A percentile compares a stretch with the other conserved stretches of the same genome.
These are phyloP conservation scores for Penicillium parvum DNA, from an alignment of 495 filamentous ascomycete species.

Conservation along the genomic window DNA sequence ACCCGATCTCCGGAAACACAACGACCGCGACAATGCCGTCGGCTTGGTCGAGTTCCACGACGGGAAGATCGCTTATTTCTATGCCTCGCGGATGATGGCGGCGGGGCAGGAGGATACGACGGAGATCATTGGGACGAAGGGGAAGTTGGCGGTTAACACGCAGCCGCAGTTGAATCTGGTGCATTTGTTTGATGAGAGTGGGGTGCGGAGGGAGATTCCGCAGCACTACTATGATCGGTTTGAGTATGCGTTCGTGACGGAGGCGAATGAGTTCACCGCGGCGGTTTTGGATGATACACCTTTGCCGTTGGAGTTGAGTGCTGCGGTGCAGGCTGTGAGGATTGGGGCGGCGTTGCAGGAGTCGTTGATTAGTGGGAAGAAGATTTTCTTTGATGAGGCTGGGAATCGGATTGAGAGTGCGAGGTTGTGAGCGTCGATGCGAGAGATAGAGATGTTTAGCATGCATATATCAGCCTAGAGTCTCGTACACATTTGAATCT, in stretches of 20 bases:
- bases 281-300: conserved; percentile 46
- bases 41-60: conserved; percentile 58
- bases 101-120: conserved; percentile 59
- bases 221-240: conserved; percentile 58
- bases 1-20: conserved; percentile 49
- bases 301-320: conserved; percentile 51
- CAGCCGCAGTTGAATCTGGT: conserved; percentile 51
- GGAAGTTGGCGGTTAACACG: conserved; percentile 54
- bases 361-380: conserved; percentile 46
- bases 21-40: conserved; percentile 58
- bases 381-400: conserved; percentile 52
- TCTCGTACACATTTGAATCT: too few species aligned
- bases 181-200: conserved; percentile 43
- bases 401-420: conserved; percentile 38
- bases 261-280: conserved; percentile 58
- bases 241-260: conserved; percentile 57
- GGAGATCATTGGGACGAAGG: conserved; percentile 58
- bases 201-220: conserved; percentile 54
- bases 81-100: conserved; percentile 55
- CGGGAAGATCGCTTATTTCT: conserved; percentile 57
- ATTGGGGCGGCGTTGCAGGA: conserved; percentile 61
- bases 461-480: not conserved
- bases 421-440: not conserved
- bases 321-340: conserved; percentile 54
- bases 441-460: not conserved